A percentile compares a stretch with the other conserved stretches of the same genome.
These are phyloP conservation scores for Suillus cothurnatus DNA, from an alignment of 768 basidiomycete species.

Conservation along the genomic window DNA sequence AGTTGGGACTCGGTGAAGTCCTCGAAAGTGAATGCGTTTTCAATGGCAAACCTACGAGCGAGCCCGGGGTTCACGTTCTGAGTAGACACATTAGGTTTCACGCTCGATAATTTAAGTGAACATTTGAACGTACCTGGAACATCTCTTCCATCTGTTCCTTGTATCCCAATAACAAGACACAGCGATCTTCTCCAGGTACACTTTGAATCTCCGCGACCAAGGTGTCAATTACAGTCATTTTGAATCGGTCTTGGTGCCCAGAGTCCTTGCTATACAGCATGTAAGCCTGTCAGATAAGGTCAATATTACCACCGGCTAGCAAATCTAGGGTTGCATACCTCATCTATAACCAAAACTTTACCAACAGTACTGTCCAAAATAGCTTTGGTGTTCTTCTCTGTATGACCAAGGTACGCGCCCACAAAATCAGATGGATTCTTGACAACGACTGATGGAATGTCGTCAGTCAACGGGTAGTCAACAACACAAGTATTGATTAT, in stretches of 20 bases:
- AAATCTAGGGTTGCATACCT: slow-evolving; percentile 39
- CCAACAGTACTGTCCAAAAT: slow-evolving; percentile 61
- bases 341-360: slow-evolving; percentile 73
- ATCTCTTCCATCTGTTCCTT: slow-evolving; percentile 69
- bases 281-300: slow-evolving; percentile 50
- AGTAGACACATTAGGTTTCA: background rate
- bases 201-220: slow-evolving; percentile 76
- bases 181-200: slow-evolving; percentile 68
- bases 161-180: slow-evolving; percentile 67
- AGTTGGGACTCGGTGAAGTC: slow-evolving; percentile 62
- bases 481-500: slow-evolving; percentile 6
- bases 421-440: slow-evolving; percentile 74
- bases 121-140: slow-evolving; percentile 55
- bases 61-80: slow-evolving; percentile 75
- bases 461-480: background rate
- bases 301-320: background rate
- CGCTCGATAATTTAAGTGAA: background rate
- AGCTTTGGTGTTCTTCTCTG: slow-evolving; percentile 64
- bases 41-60: slow-evolving; percentile 65
- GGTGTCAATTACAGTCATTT: slow-evolving; percentile 72
- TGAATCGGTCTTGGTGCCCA: slow-evolving; percentile 49
- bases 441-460: slow-evolving; percentile 47
- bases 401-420: slow-evolving; percentile 58
- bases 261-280: slow-evolving; percentile 54
- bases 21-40: slow-evolving; percentile 66